Evolutionary conservation across 2,329 filamentous ascomycete genomes (phyloP).

Genomic region (Clarireedia sp.): DNA sequence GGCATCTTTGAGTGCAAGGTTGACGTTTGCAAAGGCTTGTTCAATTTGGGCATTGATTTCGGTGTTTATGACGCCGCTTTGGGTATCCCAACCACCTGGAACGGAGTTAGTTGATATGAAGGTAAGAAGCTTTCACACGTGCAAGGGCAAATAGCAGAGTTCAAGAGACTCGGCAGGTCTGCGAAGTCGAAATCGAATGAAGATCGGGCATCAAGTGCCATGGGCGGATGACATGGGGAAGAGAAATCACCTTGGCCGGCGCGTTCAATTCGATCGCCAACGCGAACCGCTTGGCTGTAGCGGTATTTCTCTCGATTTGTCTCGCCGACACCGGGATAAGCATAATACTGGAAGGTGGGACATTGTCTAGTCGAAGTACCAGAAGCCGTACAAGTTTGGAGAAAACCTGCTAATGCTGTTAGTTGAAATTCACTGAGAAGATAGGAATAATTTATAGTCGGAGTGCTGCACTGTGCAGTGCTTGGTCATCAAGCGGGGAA

Average conservation of each 20-base stretch:
- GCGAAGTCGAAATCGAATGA: no score
- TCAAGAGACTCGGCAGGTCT: no score
- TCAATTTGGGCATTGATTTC: constrained; percentile 41
- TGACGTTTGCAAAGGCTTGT: constrained; percentile 49
- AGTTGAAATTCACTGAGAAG: no score
- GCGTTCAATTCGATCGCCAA: constrained; percentile 40
- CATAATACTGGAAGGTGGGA: not conserved
- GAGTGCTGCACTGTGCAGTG: no score
- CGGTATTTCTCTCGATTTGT: not conserved
- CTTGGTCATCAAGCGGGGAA: no score
- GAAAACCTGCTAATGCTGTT: no score
- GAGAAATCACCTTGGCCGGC: constrained; percentile 37
- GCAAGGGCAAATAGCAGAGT: no score
- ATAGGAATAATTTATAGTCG: no score
- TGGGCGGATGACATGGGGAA: not conserved
- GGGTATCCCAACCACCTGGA: constrained; percentile 31
- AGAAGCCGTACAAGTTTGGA: no score
- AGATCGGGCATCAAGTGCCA: no score
- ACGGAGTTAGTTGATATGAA: not conserved
- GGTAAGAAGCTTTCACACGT: no score
- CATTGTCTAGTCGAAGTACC: not conserved
- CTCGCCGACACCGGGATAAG: not conserved
- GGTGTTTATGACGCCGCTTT: constrained; percentile 18
- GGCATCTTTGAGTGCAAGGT: constrained; percentile 41
- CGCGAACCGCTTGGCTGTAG: constrained; percentile 42